Base-by-base conservation (phyloP, 495 filamentous ascomycete species). In the Talaromyces liani region DNA sequence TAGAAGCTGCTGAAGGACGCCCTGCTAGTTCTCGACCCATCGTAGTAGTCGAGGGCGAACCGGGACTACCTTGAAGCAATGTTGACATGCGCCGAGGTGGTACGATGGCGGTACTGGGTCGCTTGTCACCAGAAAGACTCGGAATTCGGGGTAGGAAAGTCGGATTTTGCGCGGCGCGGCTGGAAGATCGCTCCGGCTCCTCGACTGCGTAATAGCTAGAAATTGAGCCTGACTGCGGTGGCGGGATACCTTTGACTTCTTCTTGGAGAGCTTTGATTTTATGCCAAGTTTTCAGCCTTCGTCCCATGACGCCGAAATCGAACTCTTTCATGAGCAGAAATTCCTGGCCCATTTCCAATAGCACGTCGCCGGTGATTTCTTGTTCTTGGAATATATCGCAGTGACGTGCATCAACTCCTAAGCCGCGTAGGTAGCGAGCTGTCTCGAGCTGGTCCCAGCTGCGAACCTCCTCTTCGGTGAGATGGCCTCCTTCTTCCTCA, bases 371-470 rank as follows among this genome's bases (percentile, higher is more conserved):
- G 12, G 89, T 86, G 62, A 99, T 97, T 73, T 99, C 95, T 76
- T 99, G 92, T 67, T 97, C 92, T 66, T 88, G 82, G 68, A 99
- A 99, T 9, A 97, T 88, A 51, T 93, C 88, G 72, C 95, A 98
- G 65, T 97, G 93, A 60, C 82, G 84, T 49, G 84, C 80, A 67
- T 97, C 92, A 20, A 98, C 87, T 16, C 90, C 92, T 10, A 85
- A 73, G 24, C 86, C 86, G 64, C 92, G 91, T 66, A 98, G 77
- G 68, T 93, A 91, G 63, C 92, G 88, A 22, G 93, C 89, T 7
- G 97, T 93, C 61, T 93, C 84, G 47, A 81, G 76, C 0, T 91
- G 85, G 25, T 78, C 83, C 95, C 95, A 99, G 2, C 72, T 70
- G 63, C 85, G 82, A 6, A 95, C 88, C 67, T 91, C 82, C 33